Evolutionary conservation across 768 basidiomycete species (phyloP).

Genomic region (Hygrophorus pudorinus): DNA sequence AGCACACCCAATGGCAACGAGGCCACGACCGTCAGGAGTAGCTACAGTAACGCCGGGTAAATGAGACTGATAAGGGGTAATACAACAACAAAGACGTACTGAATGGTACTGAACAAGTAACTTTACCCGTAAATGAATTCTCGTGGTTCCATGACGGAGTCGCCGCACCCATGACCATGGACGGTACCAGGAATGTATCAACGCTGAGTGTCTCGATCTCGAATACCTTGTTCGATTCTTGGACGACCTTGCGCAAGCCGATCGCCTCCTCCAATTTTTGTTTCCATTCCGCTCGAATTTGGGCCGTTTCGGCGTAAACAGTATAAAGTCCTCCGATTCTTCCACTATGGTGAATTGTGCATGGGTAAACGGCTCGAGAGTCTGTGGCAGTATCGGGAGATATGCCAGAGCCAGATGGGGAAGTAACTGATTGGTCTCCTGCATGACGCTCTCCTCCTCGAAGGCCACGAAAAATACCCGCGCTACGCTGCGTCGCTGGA

Average conservation of each 20-base stretch:
- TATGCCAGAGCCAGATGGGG: conserved; percentile 10
- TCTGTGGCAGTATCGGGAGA: conserved; percentile 40
- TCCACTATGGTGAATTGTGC: conserved; percentile 84
- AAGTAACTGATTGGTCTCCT: conserved; percentile 12
- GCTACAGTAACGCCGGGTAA: conserved; percentile 33
- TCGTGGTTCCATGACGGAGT: conserved; percentile 67
- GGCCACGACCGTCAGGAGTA: conserved; percentile 73
- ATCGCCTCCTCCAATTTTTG: conserved; percentile 83
- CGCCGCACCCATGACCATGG: conserved; percentile 36
- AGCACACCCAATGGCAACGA: conserved; percentile 90
- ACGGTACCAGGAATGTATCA: conserved; percentile 79
- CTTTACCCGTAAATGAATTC: conserved; percentile 66
- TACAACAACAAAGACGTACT: conserved; percentile 38
- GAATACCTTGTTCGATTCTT: conserved; percentile 92
- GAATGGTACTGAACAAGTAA: conserved; percentile 94
- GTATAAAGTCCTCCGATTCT: conserved; percentile 81
- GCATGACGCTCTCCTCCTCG: conserved; percentile 26
- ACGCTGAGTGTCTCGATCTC: conserved; percentile 84
- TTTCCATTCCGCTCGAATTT: conserved; percentile 80
- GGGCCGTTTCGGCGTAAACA: conserved; percentile 75
- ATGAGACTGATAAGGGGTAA: background rate
- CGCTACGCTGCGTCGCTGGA: conserved; percentile 61
- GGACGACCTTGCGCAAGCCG: conserved; percentile 72
- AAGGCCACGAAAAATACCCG: conserved; percentile 62
- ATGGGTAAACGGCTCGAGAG: conserved; percentile 74